These are phyloP conservation scores for Phyllosticta citriasiana DNA, from an alignment of 2,329 filamentous ascomycete genomes.

Conservation along the genomic window DNA sequence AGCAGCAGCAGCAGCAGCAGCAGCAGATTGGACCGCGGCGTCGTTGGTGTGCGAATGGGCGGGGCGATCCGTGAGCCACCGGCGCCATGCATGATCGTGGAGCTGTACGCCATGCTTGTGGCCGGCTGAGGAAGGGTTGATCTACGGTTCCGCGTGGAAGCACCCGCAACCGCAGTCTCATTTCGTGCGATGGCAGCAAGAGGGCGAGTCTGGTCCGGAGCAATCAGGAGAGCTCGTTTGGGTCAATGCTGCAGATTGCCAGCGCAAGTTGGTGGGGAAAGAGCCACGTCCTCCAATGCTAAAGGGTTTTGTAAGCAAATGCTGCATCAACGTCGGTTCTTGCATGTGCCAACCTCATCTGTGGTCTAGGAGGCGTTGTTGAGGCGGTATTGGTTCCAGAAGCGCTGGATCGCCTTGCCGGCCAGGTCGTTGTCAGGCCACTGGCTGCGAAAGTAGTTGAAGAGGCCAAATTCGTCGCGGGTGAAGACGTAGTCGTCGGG, in stretches of 20 bases:
- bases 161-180: not conserved
- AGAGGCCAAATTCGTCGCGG: slow-evolving; percentile 70
- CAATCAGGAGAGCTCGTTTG: not conserved
- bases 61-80: not conserved
- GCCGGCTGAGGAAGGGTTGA: not conserved
- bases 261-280: not conserved
- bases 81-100: not conserved
- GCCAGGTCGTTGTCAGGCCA: slow-evolving; percentile 46
- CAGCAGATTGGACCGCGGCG: not conserved
- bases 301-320: not conserved
- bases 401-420: slow-evolving; percentile 44
- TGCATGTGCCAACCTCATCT: not conserved
- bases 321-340: not conserved
- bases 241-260: not conserved
- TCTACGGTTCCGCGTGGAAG: not conserved
- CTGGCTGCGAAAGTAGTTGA: slow-evolving; percentile 71
- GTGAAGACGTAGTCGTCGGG: slow-evolving; percentile 64
- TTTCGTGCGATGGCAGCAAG: not conserved
- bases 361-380: slow-evolving; percentile 14
- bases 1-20: not conserved
- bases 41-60: not conserved
- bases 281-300: not conserved
- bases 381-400: slow-evolving; percentile 41
- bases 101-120: not conserved
- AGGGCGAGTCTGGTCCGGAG: not conserved